Base-by-base conservation (phyloP, 192 early-diverging fungal genomes). In the Mortierella alpina region DNA sequence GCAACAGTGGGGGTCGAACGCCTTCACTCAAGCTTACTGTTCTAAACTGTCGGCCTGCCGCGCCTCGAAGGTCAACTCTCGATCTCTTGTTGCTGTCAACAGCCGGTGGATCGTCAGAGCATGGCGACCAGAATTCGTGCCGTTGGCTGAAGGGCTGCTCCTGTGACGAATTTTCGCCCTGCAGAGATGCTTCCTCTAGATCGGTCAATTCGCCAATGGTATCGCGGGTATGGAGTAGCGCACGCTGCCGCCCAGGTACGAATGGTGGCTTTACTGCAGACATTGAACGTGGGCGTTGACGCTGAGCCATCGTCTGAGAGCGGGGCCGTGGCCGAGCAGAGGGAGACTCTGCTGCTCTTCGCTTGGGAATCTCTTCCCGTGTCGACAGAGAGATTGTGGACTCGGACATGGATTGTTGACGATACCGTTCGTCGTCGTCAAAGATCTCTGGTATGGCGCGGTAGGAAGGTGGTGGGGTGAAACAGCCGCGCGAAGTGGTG, bases 11-110 rank as follows among this genome's bases (percentile, higher is more conserved):
- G 5, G 62, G 63, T 14, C 22, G 51, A 2, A 5, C 23, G n/a
- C 17, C 9, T 10, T 63, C 5, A 8, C n/a, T 9, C 45, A 40
- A 49, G 18, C 18, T 6, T 0, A 18, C 22, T 15, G 49, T 47
- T 14, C 63, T 54, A 59, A 55, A 44, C 51, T 22, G 31, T 9
- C 63, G 56, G 18, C 71, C 55, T 3, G 4, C 71, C 22, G 41
- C 20, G 14, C 71, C 39, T 51, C 46, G 54, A 44, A 45, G 48
- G 45, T 64, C 62, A 18, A 17, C 65, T 48, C 59, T 73, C 0
- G 45, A 23, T 8, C 71, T 49, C 41, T 73, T 73, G 12, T 64
- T 73, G 40, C 71, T 64, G 12, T 48, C 54, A 6, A 2, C 10
- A 12, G 49, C 62, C 10, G 20, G 22, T 13, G 48, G 54, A 59